These are phyloP conservation scores for Luvunga scandens DNA, from an alignment of 345 rosid genomes.

Conservation along the genomic window DNA sequence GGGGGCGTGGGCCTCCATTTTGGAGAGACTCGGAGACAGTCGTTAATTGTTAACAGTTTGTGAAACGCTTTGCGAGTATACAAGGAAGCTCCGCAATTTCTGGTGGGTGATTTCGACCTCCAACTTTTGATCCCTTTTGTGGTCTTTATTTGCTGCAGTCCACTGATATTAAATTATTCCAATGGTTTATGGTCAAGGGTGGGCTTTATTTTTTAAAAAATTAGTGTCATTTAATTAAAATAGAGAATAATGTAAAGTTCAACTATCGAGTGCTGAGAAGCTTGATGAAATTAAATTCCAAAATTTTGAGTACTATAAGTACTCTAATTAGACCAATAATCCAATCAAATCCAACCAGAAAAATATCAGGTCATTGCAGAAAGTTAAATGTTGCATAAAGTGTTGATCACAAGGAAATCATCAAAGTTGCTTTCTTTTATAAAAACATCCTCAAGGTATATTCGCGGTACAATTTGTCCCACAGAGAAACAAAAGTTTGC, in stretches of 20 bases:
- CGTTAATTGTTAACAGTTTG: neutral
- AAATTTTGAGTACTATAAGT: no score
- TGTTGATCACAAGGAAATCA: neutral
- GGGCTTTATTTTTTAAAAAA: neutral
- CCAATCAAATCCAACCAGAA: no score
- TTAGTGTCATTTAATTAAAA: no score
- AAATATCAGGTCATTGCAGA: no score
- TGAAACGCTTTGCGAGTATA: neutral
- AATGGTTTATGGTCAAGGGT: neutral
- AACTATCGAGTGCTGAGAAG: neutral
- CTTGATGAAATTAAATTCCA: neutral
- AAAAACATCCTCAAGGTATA: neutral
- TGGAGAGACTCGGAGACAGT: neutral
- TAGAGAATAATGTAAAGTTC: no score
- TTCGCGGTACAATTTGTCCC: neutral
- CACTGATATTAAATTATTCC: neutral
- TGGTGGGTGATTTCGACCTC: neutral
- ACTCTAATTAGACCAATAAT: no score
- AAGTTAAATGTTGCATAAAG: neutral
- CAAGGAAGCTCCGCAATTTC: neutral
- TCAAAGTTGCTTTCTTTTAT: neutral
- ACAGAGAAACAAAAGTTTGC: neutral
- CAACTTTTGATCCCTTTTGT: neutral
- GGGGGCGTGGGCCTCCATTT: constrained; percentile 3
- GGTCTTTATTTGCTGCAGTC: neutral